Evolutionary conservation across 2,329 filamentous ascomycete species (phyloP), one percentile per base, ranked within the genome.

Genomic region (Penicillium griseofulvum): DNA sequence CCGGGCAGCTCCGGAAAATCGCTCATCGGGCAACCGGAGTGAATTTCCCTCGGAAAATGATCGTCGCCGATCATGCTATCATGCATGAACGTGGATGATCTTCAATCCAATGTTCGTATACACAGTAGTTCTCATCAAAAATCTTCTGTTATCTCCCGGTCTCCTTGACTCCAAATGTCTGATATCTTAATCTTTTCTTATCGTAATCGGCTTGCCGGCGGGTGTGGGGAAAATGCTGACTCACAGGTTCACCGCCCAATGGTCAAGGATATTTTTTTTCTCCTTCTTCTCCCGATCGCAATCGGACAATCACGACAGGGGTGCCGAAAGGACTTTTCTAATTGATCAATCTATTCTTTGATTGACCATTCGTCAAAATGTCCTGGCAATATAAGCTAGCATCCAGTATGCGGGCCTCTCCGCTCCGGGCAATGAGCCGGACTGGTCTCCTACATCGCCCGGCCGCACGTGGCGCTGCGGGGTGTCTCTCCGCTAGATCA

Each of bases 331-430:
- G 47, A 49, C 52, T 24, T 36, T 38, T 52, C 37, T 49, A 26
- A 39, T 48, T 52, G 37, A 49, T 54, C 36, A 53, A 42, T 53
- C 12, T n/a, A 37, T 28, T 28, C 39, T 1, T 33, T 16, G 36
- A 49, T 53, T 53, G 44, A 42, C 37, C 19, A 53, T 34, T 22
- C 5, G 37, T 14, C 19, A 36, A 29, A 46, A 71, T 71, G 68
- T 62, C 65, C 63, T 67, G 65, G 67, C 68, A 68, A 64, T 57
- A 63, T 59, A 68, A 63, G 56, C 62, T 71, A 45, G 63, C 65
- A 49, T 62, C 65, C 48, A 65, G 56, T 43, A 49, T 65, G 62
- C 68, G 69, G 68, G 64, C 67, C 52, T 59, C 67, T 63, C 66
- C 68, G 68, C 58, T 67, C 38, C 61, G 67, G 61, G 60, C 57